Conservation (phyloP, 2,329 filamentous ascomycete genomes). For the Botrytis paeoniae region DNA sequence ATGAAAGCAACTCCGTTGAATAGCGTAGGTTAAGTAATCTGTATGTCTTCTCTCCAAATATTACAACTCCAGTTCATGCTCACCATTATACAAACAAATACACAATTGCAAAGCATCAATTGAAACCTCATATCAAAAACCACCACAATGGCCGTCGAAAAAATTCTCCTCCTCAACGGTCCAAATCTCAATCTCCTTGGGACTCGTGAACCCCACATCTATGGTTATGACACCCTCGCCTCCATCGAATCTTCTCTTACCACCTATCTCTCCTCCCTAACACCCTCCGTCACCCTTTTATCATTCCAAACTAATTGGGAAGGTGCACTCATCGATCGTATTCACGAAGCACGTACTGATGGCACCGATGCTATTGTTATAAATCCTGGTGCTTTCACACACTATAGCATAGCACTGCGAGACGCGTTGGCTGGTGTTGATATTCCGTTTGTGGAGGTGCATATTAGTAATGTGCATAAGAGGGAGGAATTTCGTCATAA, state of each 20-base stretch:
- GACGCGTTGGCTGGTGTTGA: slow-evolving; percentile 67
- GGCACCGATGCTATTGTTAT: slow-evolving; percentile 66
- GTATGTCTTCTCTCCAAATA: not conserved
- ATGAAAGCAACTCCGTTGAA: slow-evolving; percentile 12
- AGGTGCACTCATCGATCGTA: slow-evolving; percentile 44
- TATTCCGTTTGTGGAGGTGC: slow-evolving; percentile 75
- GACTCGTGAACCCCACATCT: slow-evolving; percentile 69
- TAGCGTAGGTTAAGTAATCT: not conserved
- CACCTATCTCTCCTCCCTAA: slow-evolving; percentile 14
- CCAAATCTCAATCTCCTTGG: slow-evolving; percentile 80
- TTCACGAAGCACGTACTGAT: slow-evolving; percentile 60
- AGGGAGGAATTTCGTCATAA: slow-evolving; percentile 66
- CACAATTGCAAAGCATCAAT: not conserved
- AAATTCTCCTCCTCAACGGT: slow-evolving; percentile 72
- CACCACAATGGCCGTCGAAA: slow-evolving; percentile 40
- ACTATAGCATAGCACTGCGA: slow-evolving; percentile 73
- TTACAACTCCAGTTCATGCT: not conserved
- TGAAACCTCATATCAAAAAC: not conserved
- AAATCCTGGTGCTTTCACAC: slow-evolving; percentile 72
- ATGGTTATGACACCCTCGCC: slow-evolving; percentile 65
- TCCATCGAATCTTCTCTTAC: slow-evolving; percentile 48
- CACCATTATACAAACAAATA: not conserved
- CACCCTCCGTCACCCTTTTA: slow-evolving; percentile 44
- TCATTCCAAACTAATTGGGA: slow-evolving; percentile 77
- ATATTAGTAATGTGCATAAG: slow-evolving; percentile 71